Percentiles rank a stretch among this genome's conserved stretches.
phyloP scores from a whole-genome alignment of 345 rosid genomes.

The Murraya koenigii region DNA sequence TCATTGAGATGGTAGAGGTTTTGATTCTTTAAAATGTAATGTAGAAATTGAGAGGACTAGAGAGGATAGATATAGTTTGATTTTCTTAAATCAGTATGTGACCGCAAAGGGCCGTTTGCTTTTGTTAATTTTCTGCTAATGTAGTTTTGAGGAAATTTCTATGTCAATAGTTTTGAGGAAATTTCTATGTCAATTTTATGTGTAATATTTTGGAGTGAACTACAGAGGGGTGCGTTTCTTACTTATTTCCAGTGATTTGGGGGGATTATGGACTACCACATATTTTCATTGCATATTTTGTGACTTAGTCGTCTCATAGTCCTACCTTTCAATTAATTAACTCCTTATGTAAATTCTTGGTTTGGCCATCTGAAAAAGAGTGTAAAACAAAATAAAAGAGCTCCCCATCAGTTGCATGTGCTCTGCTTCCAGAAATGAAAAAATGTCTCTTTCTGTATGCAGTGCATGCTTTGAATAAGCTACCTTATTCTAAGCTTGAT shows the following conservation, averaged over 20 bases:
- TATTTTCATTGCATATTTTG: not conserved
- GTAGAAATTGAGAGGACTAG: not conserved
- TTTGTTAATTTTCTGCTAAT: not conserved
- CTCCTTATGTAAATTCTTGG: not conserved
- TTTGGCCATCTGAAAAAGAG: not conserved
- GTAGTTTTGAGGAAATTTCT: not conserved
- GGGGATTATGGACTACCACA: not conserved
- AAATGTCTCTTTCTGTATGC: conserved; percentile 32
- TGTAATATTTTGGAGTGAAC: not conserved
- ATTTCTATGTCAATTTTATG: not conserved
- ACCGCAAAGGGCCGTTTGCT: not conserved
- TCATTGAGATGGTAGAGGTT: not conserved
- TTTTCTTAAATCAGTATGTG: not conserved
- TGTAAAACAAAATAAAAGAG: not conserved
- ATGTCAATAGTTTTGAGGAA: not conserved
- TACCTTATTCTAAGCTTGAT: conserved; percentile 96
- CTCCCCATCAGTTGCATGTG: not conserved
- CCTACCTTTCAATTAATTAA: not conserved
- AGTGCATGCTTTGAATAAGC: conserved; percentile 97
- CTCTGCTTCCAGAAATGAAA: conserved; percentile 12
- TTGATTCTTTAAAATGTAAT: not conserved
- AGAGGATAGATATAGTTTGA: not conserved
- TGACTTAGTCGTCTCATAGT: not conserved
- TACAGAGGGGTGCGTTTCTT: not conserved
- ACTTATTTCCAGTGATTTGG: not conserved